Base-by-base conservation (phyloP, 1,284 basidiomycete genomes). In the Tylopilus sp. region DNA sequence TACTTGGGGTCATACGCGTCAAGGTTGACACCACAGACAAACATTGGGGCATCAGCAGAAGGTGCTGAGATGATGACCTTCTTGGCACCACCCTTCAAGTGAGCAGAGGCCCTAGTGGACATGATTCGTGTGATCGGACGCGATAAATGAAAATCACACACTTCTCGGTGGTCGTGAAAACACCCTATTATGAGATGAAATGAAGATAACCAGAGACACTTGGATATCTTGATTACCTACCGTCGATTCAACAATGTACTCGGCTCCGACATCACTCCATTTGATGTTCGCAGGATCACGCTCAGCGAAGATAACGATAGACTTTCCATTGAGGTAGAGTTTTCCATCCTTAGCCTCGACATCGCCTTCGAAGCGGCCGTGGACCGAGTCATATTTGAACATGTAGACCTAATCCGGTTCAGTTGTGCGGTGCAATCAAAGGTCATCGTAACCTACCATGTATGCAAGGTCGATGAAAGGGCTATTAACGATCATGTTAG, bases 1-100 rank as follows among this genome's bases (percentile, higher is more conserved):
- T 96, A 91, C 81, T 94, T 93, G 77, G 96, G 84, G 83, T 99
- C 92, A 85, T 99, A 99, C 49, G 86, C 74, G 73, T 98, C 96
- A 69, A 98, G 91, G 89, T 99, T 99, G 83, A 99, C 97, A 88
- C 97, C 97, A 75, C 87, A 89, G 69, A 96, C 95, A 82, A 91
- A 95, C 97, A 99, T 99, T 76, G 97, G 97, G 33, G 97, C 98
- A 82, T 99, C 98, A 63, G 96, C 91, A 36, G 98, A 99, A 75
- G 97, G 97, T 64, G 97, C 98, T 73, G 97, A 98, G 89, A 99
- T 99, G 86, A 99, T 89, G 80, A 99, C 97, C 89, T 99, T 99
- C 92, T 99, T 99, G 81, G 98, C 97, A 82, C 98, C 98, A 79
- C 98, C 97, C 86, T 98, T 97, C 85, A 99, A 87, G 87, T 99